phyloP scores from a whole-genome alignment of 306 rosid genomes.

The Citrullus amarus region DNA sequence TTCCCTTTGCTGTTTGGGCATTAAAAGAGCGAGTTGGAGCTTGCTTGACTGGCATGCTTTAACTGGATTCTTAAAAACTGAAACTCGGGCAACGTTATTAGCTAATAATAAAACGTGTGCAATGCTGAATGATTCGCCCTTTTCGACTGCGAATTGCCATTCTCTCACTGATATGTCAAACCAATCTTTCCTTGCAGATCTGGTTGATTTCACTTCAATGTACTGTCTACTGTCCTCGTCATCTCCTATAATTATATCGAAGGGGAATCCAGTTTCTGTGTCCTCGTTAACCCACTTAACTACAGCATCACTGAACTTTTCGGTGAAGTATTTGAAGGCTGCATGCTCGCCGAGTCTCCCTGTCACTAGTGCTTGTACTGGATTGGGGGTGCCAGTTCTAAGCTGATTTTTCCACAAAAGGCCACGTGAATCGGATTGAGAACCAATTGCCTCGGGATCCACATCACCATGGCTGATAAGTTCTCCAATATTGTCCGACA shows the following conservation, averaged over 20 bases:
- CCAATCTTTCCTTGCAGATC: conserved; percentile 73
- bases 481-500: conserved; percentile 22
- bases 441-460: conserved; percentile 11
- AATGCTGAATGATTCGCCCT: conserved; percentile 59
- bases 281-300: conserved; percentile 71
- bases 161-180: conserved; percentile 54
- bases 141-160: conserved; percentile 71
- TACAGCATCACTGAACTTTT: conserved; percentile 26
- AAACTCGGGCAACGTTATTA: conserved; percentile 37
- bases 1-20: conserved; percentile 45
- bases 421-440: conserved; percentile 7
- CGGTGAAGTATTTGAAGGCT: conserved; percentile 48
- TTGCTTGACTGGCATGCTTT: conserved; percentile 47
- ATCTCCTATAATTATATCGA: conserved; percentile 40
- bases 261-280: conserved; percentile 63
- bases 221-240: conserved; percentile 28
- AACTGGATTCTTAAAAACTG: conserved; percentile 54
- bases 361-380: conserved; percentile 32
- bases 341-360: conserved; percentile 67
- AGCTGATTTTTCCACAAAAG: conserved; percentile 35
- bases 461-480: conserved; percentile 17
- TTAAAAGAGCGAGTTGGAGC: conserved; percentile 53
- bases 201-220: conserved; percentile 86
- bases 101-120: conserved; percentile 47
- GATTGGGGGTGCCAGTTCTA: conserved; percentile 34